Evolutionary conservation across 306 rosid genomes (phyloP).

Genomic region (Pachyrhizus erosus): DNA sequence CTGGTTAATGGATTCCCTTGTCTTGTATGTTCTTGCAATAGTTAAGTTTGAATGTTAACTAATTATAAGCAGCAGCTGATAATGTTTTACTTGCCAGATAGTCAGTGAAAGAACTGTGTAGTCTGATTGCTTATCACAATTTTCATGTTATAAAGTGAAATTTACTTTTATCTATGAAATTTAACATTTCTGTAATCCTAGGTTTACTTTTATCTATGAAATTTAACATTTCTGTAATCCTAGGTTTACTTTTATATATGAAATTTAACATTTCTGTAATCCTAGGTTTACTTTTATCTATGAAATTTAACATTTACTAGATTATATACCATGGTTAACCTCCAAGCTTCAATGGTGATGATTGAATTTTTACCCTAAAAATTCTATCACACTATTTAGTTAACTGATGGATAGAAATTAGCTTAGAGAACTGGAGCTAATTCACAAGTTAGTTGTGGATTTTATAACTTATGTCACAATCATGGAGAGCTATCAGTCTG

Average conservation of each 20-base stretch:
- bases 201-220: too few relatives aligned
- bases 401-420: slow-evolving; percentile 9
- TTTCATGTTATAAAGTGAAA: too few relatives aligned
- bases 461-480: slow-evolving; percentile 19
- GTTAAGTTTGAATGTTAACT: slow-evolving; percentile 16
- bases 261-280: too few relatives aligned
- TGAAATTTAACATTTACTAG: neutral
- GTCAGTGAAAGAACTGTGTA: neutral
- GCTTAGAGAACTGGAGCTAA: slow-evolving; percentile 21
- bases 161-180: neutral
- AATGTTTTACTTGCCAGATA: neutral
- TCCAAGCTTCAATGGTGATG: neutral
- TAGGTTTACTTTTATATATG: too few relatives aligned
- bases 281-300: too few relatives aligned
- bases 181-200: too few relatives aligned
- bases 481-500: neutral
- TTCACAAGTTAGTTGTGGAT: neutral
- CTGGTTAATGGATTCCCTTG: neutral
- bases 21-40: slow-evolving; percentile 13
- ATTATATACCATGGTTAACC: neutral
- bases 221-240: too few relatives aligned
- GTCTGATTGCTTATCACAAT: slow-evolving; percentile 17
- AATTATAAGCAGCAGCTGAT: slow-evolving; percentile 16
- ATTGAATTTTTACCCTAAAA: neutral
- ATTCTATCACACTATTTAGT: neutral